A percentile compares a stretch with the other conserved stretches of the same genome.
Conservation (phyloP, 345 rosid species). For the Triadica sebifera region DNA sequence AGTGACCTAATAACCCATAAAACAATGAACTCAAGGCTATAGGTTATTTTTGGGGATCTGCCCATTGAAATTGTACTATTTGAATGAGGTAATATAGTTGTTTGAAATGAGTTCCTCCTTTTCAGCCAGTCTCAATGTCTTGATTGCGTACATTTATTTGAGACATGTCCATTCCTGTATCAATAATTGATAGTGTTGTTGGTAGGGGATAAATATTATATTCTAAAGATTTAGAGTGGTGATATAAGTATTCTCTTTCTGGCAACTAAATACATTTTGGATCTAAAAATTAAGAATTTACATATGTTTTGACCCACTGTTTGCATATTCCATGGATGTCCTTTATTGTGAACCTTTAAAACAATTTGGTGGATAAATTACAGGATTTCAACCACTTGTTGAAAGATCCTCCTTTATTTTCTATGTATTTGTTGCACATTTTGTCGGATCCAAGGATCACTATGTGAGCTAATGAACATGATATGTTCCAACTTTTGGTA, state of each 20-base stretch:
- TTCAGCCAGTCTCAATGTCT: neutral
- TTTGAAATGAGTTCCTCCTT: neutral
- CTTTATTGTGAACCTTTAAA: neutral
- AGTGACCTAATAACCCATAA: neutral
- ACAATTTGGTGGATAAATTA: neutral
- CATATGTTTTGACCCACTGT: neutral
- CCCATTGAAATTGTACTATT: neutral
- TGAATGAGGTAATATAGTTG: neutral
- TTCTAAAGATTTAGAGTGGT: neutral
- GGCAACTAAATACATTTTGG: neutral
- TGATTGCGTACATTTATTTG: neutral
- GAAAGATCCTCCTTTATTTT: conserved; percentile 5
- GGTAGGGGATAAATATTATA: neutral
- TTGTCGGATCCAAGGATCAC: neutral
- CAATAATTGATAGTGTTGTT: neutral
- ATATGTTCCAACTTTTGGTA: neutral
- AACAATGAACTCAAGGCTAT: neutral
- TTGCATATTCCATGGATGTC: neutral
- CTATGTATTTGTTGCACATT: conserved; percentile 5
- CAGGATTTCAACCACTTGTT: neutral
- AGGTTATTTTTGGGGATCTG: neutral
- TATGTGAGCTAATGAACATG: neutral
- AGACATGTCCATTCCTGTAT: neutral
- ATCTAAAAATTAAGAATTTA: neutral
- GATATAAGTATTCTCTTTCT: neutral